phyloP scores from a whole-genome alignment of 2,329 filamentous ascomycete species.

The Penicillium sp. region DNA sequence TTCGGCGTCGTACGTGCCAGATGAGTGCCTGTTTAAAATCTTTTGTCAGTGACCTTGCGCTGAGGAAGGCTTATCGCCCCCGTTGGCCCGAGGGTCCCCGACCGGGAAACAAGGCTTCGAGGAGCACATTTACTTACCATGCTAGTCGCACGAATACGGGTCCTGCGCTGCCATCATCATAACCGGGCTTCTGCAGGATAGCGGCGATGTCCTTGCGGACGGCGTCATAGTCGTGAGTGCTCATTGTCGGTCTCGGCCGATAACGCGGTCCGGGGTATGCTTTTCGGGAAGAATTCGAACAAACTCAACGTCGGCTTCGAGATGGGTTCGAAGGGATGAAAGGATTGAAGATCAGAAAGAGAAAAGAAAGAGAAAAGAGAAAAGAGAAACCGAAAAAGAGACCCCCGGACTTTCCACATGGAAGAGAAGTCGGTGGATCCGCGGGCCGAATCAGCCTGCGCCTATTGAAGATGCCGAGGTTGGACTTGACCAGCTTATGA shows the following conservation, averaged over 20 bases:
- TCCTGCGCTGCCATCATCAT: slow-evolving; percentile 64
- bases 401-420: slow-evolving; percentile 28
- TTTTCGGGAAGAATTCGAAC: slow-evolving; percentile 3
- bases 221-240: slow-evolving; percentile 42
- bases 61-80: neutral
- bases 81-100: neutral
- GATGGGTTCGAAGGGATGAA: neutral
- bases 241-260: slow-evolving; percentile 34
- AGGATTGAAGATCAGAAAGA: slow-evolving; percentile 7
- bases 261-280: slow-evolving; percentile 16
- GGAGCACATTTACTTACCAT: slow-evolving; percentile 45
- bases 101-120: neutral
- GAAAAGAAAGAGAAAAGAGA: slow-evolving; percentile 3
- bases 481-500: neutral
- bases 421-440: slow-evolving; percentile 31
- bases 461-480: slow-evolving; percentile 31
- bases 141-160: slow-evolving; percentile 63
- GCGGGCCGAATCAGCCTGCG: slow-evolving; percentile 26
- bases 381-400: neutral
- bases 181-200: slow-evolving; percentile 58
- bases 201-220: slow-evolving; percentile 55
- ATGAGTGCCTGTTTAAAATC: slow-evolving; percentile 51
- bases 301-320: neutral
- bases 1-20: slow-evolving; percentile 59
- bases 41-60: neutral